Percentiles rank a stretch among this genome's conserved stretches.
Conservation (phyloP, 805 yeast species). For the Zygoascus flipseniorum region DNA sequence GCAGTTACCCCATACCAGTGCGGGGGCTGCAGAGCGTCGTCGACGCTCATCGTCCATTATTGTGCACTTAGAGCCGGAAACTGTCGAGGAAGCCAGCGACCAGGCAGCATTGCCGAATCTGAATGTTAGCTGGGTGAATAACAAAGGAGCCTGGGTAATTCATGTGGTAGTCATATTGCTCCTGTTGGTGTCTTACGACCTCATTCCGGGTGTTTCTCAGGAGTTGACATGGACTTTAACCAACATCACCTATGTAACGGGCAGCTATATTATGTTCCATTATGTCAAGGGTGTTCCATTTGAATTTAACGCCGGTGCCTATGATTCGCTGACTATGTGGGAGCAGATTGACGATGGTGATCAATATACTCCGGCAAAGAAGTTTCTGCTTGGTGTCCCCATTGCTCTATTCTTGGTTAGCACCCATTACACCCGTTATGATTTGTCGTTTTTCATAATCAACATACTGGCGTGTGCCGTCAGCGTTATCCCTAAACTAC, state of each 20-base stretch:
- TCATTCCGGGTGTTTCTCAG: conserved; percentile 69
- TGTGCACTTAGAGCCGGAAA: conserved; percentile 89
- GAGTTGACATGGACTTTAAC: conserved; percentile 93
- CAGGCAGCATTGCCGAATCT: conserved; percentile 82
- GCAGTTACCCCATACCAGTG: background rate
- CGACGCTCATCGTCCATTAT: conserved; percentile 84
- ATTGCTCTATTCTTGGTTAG: conserved; percentile 74
- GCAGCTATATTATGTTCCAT: conserved; percentile 93
- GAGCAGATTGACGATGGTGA: conserved; percentile 95
- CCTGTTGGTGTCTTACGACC: conserved; percentile 66
- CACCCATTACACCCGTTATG: conserved; percentile 86
- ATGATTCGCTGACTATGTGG: conserved; percentile 96
- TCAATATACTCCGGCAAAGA: conserved; percentile 93
- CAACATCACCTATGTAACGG: conserved; percentile 80
- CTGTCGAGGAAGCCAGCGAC: conserved; percentile 84
- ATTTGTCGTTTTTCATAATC: conserved; percentile 64
- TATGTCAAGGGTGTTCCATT: conserved; percentile 95
- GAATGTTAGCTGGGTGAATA: conserved; percentile 94
- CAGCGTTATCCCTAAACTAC: conserved; percentile 88
- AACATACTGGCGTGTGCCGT: conserved; percentile 75
- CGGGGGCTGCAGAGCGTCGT: conserved; percentile 24
- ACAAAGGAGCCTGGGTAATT: conserved; percentile 89
- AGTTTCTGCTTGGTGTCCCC: conserved; percentile 88
- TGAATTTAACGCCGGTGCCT: conserved; percentile 94
- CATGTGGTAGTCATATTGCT: conserved; percentile 76